Base-by-base conservation (phyloP, 169 alveolate species). In the Cryptosporidium ryanae region DNA sequence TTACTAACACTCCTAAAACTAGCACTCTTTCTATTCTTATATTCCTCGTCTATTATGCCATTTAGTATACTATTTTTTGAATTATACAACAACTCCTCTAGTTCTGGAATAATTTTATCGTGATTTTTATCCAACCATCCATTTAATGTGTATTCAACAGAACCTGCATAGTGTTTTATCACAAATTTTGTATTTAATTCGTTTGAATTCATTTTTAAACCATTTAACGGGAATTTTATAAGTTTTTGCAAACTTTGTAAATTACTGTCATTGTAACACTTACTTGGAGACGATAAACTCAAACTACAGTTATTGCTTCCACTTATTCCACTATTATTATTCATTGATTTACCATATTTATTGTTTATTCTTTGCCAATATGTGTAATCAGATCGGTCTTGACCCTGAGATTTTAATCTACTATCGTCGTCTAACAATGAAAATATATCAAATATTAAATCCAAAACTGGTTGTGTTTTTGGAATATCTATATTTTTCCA, bases 81-180 rank as follows among this genome's bases (percentile, higher is more conserved):
- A 29, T 61, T 84, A 18, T 57, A 64, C 25, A 91, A 70, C 27
- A 91, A 46, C 59, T 84, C 87, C 29, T 84, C 93, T 65, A 94
- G 84, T 43, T 90, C 92, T 44, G 90, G 82, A 82, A 90, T 95
- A 1, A 94, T 84, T 64, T 91, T 84, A 89, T 96, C 97, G 64
- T 91, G 91, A 82, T 96, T 94, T 89, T 96, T 96, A 32, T 90
- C 94, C 2, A 94, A 65, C 91, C 96, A 96, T 3, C 92, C 91
- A 25, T 68, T 64, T 15, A 93, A 84, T 31, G 92, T 89, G 90
- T 96, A 96, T 12, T 90, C 90, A 27, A 96, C 95, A 66, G 90
- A 91, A 55, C 96, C 96, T 21, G 97, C 97, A 67, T 93, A 94
- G 84, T 96, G 98, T 21, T 89, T 82, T 18, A 96, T 92, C 49